A percentile compares a stretch with the other conserved stretches of the same genome.
Conservation (phyloP, 371 early-diverging fungal species). For the Umbelopsis sp. region DNA sequence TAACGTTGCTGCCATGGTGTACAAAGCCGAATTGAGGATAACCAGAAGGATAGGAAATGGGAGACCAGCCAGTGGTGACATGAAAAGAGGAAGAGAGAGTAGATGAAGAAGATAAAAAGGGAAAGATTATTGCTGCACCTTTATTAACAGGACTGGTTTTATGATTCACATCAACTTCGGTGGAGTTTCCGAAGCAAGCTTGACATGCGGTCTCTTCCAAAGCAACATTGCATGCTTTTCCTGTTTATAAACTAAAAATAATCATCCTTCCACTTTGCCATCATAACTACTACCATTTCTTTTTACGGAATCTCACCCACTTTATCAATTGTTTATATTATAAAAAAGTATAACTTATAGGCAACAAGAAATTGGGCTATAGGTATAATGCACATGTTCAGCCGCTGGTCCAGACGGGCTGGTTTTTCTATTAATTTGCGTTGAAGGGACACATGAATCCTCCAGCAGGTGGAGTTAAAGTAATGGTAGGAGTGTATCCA, state of each 20-base stretch:
- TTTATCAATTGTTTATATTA: too few species aligned
- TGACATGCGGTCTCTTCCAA: too few species aligned
- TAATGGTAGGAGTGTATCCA: conserved; percentile 47
- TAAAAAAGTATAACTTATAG: too few species aligned
- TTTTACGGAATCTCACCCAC: too few species aligned
- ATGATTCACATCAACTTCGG: not conserved
- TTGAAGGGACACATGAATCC: conserved; percentile 46
- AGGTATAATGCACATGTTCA: too few species aligned
- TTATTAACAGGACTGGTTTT: not conserved
- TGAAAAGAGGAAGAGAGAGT: not conserved
- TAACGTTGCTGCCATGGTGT: not conserved
- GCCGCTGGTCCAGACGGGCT: not conserved
- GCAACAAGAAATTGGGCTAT: too few species aligned
- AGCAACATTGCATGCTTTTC: too few species aligned
- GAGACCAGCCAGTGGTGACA: conserved; percentile 1
- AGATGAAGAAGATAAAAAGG: not conserved
- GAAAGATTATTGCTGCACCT: not conserved
- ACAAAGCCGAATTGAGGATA: not conserved
- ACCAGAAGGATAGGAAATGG: not conserved
- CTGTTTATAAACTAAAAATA: too few species aligned
- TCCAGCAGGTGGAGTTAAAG: conserved; percentile 45
- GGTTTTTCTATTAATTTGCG: not conserved
- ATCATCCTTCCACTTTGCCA: too few species aligned
- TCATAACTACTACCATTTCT: too few species aligned
- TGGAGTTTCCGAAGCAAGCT: not conserved